A percentile compares a stretch with the other conserved stretches of the same genome.
Conservation (phyloP, 2,329 filamentous ascomycete species). For the Bipolaris sorokiniana region DNA sequence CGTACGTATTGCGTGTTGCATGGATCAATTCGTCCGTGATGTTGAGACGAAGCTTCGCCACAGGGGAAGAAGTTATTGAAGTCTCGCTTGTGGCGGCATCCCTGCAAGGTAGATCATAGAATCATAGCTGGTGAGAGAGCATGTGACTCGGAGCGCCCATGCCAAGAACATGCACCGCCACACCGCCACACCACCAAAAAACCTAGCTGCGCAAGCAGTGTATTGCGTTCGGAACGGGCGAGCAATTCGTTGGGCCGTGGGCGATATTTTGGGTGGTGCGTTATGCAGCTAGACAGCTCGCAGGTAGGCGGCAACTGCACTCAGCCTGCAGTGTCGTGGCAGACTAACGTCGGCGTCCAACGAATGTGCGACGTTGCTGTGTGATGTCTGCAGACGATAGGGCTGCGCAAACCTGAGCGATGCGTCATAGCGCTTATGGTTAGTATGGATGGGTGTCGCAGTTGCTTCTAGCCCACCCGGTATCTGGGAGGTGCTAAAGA, state of each 20-base stretch:
- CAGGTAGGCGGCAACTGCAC: slow-evolving; percentile 30
- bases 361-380: slow-evolving; percentile 31
- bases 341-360: slow-evolving; percentile 43
- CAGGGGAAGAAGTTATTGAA: slow-evolving; percentile 13
- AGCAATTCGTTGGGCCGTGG: slow-evolving; percentile 32
- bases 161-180: slow-evolving; percentile 41
- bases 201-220: slow-evolving; percentile 16
- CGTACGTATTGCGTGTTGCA: slow-evolving; percentile 14
- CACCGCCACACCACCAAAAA: slow-evolving; percentile 19
- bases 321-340: slow-evolving; percentile 41
- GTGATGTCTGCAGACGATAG: slow-evolving; percentile 30
- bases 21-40: slow-evolving; percentile 23
- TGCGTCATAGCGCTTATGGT: slow-evolving; percentile 34
- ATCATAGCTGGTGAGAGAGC: slow-evolving; percentile 17
- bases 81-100: slow-evolving; percentile 21
- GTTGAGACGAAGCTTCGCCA: slow-evolving; percentile 34
- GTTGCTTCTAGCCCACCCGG: slow-evolving; percentile 5
- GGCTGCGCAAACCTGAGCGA: slow-evolving; percentile 37
- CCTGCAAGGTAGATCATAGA: slow-evolving; percentile 23
- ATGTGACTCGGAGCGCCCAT: slow-evolving; percentile 32
- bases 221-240: slow-evolving; percentile 15
- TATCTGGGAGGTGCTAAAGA: slow-evolving; percentile 5
- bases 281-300: slow-evolving; percentile 43
- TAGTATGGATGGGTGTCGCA: slow-evolving; percentile 4
- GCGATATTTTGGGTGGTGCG: slow-evolving; percentile 40